phyloP scores from a whole-genome alignment of 2,329 filamentous ascomycete genomes.

The Hypoxylon sp. region DNA sequence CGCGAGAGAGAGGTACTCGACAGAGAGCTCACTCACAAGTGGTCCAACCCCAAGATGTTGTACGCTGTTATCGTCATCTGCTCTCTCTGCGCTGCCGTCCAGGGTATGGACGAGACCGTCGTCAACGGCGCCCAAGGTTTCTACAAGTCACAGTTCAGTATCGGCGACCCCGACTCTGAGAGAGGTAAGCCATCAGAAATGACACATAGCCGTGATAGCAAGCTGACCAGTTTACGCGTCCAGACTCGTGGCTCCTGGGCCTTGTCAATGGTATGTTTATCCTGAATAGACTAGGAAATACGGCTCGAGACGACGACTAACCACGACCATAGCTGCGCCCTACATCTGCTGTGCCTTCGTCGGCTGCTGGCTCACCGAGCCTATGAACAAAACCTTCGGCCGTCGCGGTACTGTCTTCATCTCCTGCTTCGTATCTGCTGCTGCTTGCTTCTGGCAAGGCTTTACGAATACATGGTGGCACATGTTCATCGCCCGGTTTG shows the following conservation, averaged over 20 bases:
- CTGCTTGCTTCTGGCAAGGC: constrained; percentile 61
- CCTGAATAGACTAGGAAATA: background rate
- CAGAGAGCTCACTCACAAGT: constrained; percentile 70
- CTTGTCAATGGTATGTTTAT: constrained; percentile 60
- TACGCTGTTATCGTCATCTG: constrained; percentile 68
- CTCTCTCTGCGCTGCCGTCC: constrained; percentile 64
- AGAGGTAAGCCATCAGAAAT: constrained; percentile 35
- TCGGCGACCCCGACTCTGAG: constrained; percentile 58
- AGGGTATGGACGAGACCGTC: constrained; percentile 76
- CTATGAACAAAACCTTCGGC: constrained; percentile 74
- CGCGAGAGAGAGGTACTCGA: constrained; percentile 66
- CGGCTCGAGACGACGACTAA: constrained; percentile 9
- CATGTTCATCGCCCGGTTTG: constrained; percentile 75
- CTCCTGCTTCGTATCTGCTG: constrained; percentile 67
- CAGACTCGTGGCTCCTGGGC: constrained; percentile 65
- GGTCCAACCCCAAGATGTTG: constrained; percentile 71
- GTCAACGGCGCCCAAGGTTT: constrained; percentile 74
- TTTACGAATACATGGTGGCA: constrained; percentile 65
- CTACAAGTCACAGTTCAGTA: constrained; percentile 68
- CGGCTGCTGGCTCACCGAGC: constrained; percentile 77
- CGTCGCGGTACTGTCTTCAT: constrained; percentile 76
- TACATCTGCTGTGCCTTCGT: constrained; percentile 73
- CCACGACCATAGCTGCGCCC: constrained; percentile 51
- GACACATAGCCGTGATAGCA: background rate
- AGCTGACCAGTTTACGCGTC: constrained; percentile 5